Conservation (phyloP, 257 asterid species). For the Penstemon barbatus region DNA sequence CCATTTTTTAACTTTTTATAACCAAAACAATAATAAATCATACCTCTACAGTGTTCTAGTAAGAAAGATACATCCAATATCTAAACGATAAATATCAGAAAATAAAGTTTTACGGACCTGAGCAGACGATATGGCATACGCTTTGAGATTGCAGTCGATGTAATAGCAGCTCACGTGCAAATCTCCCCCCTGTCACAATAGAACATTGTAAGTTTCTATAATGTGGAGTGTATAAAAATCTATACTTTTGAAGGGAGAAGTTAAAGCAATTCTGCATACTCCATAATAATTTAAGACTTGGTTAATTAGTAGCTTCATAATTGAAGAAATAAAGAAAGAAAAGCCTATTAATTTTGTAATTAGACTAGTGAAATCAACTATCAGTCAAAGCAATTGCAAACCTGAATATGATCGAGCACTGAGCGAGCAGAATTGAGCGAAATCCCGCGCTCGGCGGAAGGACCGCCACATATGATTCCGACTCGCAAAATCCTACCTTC, state of each 20-base stretch:
- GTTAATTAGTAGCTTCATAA: no score
- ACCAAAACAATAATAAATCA: neutral
- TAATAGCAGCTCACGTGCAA: conserved; percentile 79
- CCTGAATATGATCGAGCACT: conserved; percentile 88
- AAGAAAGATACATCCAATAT: neutral
- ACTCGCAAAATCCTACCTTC: conserved; percentile 55
- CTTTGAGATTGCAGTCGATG: conserved; percentile 67
- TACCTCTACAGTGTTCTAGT: neutral
- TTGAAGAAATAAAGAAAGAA: no score
- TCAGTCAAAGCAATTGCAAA: conserved; percentile 19
- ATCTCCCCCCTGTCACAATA: conserved; percentile 62
- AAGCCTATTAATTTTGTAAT: neutral
- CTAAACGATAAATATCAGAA: neutral
- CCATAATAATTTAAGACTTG: no score
- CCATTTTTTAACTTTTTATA: no score
- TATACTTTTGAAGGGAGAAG: no score
- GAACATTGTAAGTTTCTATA: neutral
- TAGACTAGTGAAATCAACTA: neutral
- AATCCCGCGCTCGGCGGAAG: conserved; percentile 88
- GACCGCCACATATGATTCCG: conserved; percentile 83
- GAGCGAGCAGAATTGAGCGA: conserved; percentile 88
- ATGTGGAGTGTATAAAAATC: no score
- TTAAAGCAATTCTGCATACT: no score
- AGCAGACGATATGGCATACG: conserved; percentile 78
- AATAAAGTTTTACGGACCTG: conserved; percentile 47